Evolutionary conservation across 768 basidiomycete species (phyloP).

Genomic region (Auricularia sp.): DNA sequence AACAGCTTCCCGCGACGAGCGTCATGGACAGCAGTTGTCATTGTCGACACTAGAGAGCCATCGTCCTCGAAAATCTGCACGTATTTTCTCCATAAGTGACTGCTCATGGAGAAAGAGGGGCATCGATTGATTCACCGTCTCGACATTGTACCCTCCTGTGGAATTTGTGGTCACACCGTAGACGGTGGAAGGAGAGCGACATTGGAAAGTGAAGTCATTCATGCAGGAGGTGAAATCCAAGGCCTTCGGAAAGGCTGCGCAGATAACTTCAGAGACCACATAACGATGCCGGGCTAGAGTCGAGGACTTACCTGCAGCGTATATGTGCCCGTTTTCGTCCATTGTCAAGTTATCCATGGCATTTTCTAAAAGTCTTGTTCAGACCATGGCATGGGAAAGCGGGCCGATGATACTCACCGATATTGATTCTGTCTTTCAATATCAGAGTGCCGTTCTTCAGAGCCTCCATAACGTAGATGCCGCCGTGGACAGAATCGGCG

Average conservation of each 20-base stretch:
- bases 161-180: conserved; percentile 43
- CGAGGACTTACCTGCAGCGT: conserved; percentile 43
- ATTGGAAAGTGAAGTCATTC: conserved; percentile 32
- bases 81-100: no score
- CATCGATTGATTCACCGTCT: conserved; percentile 34
- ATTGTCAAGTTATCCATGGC: conserved; percentile 52
- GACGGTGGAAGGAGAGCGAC: conserved; percentile 36
- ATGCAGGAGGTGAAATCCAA: conserved; percentile 17
- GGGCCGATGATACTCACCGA: conserved; percentile 30
- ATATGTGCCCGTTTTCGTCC: conserved; percentile 49
- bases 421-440: conserved; percentile 39
- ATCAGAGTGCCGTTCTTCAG: conserved; percentile 50
- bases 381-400: not conserved
- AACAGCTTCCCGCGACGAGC: conserved; percentile 39
- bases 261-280: not conserved
- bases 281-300: not conserved
- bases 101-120: not conserved
- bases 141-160: conserved; percentile 36
- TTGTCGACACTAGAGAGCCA: conserved; percentile 44
- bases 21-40: conserved; percentile 51
- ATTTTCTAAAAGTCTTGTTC: conserved; percentile 28
- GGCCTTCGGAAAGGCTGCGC: conserved; percentile 34
- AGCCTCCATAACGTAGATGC: conserved; percentile 43
- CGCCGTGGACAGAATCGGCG: conserved; percentile 34
- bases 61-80: conserved; percentile 58